phyloP scores from a whole-genome alignment of 2,329 filamentous ascomycete genomes.

The Neurospora crassa region DNA sequence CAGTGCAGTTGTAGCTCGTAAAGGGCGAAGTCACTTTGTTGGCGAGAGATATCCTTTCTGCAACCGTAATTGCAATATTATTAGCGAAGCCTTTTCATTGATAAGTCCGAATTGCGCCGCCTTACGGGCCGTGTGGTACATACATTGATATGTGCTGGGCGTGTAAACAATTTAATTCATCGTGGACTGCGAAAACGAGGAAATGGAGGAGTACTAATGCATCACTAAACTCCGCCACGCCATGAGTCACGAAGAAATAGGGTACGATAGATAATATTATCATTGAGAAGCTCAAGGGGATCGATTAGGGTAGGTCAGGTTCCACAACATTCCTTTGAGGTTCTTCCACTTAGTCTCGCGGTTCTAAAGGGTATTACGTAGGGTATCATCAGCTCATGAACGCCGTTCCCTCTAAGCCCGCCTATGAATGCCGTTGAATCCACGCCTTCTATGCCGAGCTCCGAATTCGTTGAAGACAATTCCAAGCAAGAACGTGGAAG shows the following conservation, averaged over 20 bases:
- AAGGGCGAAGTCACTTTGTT: neutral
- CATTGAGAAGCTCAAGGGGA: neutral
- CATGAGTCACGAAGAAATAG: neutral
- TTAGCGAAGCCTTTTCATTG: neutral
- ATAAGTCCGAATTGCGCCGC: neutral
- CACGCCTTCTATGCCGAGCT: neutral
- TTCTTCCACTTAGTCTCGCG: neutral
- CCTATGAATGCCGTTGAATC: neutral
- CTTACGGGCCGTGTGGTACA: neutral
- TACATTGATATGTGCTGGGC: neutral
- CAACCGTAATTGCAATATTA: neutral
- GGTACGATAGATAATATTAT: neutral
- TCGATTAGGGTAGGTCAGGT: neutral
- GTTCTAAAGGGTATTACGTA: neutral
- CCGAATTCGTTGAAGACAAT: neutral
- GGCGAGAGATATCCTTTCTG: neutral
- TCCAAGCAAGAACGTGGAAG: neutral
- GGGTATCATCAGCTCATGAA: neutral
- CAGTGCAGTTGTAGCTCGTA: constrained; percentile 95
- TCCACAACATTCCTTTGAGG: neutral
- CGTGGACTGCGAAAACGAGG: neutral
- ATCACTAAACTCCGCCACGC: neutral
- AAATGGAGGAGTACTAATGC: neutral
- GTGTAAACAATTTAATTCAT: neutral
- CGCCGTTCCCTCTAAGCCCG: neutral